Base-by-base conservation (phyloP, 495 filamentous ascomycete genomes). In the Neurospora tetraspora region DNA sequence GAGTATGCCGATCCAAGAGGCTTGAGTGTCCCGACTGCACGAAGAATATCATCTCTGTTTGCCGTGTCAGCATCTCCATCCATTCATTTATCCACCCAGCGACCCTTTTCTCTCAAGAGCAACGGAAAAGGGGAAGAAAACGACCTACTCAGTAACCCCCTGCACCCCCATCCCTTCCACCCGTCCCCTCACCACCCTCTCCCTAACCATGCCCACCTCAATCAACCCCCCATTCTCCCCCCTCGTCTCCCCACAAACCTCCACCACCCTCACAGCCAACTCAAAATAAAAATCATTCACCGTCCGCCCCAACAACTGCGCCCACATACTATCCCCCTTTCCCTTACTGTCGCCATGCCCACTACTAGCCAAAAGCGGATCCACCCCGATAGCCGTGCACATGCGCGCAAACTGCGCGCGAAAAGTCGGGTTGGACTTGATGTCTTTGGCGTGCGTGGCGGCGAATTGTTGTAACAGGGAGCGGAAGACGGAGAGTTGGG, bases 201-300 rank as follows among this genome's bases (percentile, higher is more conserved):
- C 91, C 71, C 88, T 85, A 73, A 96, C 89, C 80, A 98, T 97
- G 18, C 88, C 83, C 2, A 99, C 90, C 8, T 91, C 93, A 72
- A 98, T 91, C 76, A 99, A 80, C 0, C 96, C 96, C 0, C 96
- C 96, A 81, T 99, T 98, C 81, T 97, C 96, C 20, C 88, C 88
- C 71, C 96, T 86, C 45, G 94, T 97, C 70, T 89, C 89, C 4
- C 93, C 85, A 81, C 96, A 99, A 0, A 98, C 89, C 82, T 98
- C 96, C 9, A 99, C 96, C 8, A 98, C 93, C 38, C 93, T 85
- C 45, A 98, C 94, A 0, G 93, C 96, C 68, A 99, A 87, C 83
- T 97, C 95, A 80, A 98, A 98, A 81, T 98, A 98, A 77, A 98
- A 99, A 80, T 98, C 96, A 80, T 97, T 97, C 74, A 98, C 53